Conservation (phyloP, 2,329 filamentous ascomycete species). For the Hypoxylon sp. region DNA sequence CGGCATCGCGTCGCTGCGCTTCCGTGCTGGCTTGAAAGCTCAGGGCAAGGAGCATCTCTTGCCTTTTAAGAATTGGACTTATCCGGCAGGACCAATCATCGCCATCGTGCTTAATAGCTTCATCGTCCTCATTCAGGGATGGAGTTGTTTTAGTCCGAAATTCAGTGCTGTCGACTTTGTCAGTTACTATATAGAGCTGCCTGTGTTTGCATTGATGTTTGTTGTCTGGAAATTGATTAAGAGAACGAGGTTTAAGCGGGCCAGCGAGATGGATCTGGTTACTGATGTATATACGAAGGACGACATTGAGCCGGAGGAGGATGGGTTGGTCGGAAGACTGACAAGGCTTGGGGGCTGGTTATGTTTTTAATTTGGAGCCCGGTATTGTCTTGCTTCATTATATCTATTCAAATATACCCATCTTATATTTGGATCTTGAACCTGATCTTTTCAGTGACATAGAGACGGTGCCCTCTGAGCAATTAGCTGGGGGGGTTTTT, state of each 20-base stretch:
- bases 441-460: neutral
- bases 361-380: conserved; percentile 36
- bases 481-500: neutral
- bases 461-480: neutral
- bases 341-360: conserved; percentile 46
- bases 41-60: conserved; percentile 74
- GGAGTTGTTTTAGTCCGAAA: conserved; percentile 71
- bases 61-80: conserved; percentile 77
- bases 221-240: conserved; percentile 68
- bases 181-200: conserved; percentile 74
- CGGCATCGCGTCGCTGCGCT: conserved; percentile 74
- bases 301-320: conserved; percentile 50
- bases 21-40: conserved; percentile 68
- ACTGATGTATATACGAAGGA: conserved; percentile 60
- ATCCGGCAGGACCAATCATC: conserved; percentile 72
- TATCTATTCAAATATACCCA: conserved; percentile 19
- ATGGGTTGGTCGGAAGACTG: conserved; percentile 47
- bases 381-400: neutral
- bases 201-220: conserved; percentile 70
- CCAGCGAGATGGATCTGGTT: conserved; percentile 65
- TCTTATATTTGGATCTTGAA: neutral
- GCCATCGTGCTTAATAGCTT: conserved; percentile 71
- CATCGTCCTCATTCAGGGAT: conserved; percentile 75
- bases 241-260: conserved; percentile 61
- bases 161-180: conserved; percentile 74